These are phyloP conservation scores for Quercus phellos DNA, from an alignment of 331 rosid genomes.

Conservation along the genomic window DNA sequence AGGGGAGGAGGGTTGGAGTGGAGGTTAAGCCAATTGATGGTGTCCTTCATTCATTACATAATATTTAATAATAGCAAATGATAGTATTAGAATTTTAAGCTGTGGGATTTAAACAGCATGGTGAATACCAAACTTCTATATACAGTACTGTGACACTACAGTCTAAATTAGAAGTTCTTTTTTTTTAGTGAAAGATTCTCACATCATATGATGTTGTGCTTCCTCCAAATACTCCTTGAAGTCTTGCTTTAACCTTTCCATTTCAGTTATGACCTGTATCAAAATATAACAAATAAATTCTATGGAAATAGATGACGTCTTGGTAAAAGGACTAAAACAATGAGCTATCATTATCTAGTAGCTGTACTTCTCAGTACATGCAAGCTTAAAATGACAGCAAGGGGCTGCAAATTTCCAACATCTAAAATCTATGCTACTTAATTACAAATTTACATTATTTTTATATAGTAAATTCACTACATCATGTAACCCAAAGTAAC, in stretches of 20 bases:
- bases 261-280: slow-evolving; percentile 71
- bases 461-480: background rate
- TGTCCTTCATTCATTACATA: background rate
- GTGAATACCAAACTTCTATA: background rate
- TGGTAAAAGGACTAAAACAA: background rate
- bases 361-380: background rate
- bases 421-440: background rate
- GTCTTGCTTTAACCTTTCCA: slow-evolving; percentile 81
- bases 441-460: background rate
- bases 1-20: background rate
- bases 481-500: background rate
- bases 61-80: background rate
- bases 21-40: background rate
- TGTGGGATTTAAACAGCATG: background rate
- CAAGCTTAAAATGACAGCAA: background rate
- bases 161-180: slow-evolving; percentile 13
- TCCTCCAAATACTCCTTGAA: slow-evolving; percentile 52
- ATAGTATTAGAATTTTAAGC: background rate
- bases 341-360: background rate
- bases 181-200: slow-evolving; percentile 31
- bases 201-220: slow-evolving; percentile 55
- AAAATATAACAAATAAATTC: slow-evolving; percentile 15
- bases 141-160: background rate
- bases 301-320: background rate
- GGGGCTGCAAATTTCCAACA: background rate